These are phyloP conservation scores for Pseudopyrenochaeta lycopersici DNA, from an alignment of 2,329 filamentous ascomycete species.

Conservation along the genomic window DNA sequence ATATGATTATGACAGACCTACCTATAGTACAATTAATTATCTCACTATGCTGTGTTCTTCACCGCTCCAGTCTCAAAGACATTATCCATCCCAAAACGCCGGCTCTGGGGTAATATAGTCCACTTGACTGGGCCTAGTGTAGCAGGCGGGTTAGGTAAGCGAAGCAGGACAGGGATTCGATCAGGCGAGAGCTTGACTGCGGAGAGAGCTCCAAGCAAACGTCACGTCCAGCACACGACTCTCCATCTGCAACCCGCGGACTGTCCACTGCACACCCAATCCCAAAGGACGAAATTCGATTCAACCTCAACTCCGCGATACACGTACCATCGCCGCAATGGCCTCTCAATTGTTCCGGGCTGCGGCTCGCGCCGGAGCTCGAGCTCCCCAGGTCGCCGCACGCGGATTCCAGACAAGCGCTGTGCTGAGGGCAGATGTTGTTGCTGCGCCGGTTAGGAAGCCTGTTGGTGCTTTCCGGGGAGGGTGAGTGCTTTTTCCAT, in stretches of 20 bases:
- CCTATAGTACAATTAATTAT: no score
- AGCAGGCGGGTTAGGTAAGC: not conserved
- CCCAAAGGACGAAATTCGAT: not conserved
- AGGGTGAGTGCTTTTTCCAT: conserved; percentile 63
- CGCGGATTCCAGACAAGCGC: conserved; percentile 54
- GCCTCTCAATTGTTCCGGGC: conserved; percentile 54
- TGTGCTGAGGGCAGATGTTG: conserved; percentile 40
- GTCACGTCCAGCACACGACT: conserved; percentile 2
- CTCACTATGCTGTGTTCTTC: no score
- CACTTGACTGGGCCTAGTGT: not conserved
- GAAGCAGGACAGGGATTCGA: not conserved
- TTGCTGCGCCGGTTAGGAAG: conserved; percentile 63
- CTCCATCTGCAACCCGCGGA: not conserved
- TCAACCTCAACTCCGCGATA: not conserved
- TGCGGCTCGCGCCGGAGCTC: conserved; percentile 46
- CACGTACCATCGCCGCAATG: conserved; percentile 45
- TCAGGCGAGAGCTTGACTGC: not conserved
- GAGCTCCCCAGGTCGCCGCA: conserved; percentile 25
- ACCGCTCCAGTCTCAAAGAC: no score
- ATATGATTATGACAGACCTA: no score
- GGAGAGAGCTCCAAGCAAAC: not conserved
- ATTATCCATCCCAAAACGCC: no score
- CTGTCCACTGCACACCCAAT: not conserved
- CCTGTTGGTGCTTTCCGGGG: conserved; percentile 76
- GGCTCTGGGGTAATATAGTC: not conserved